Percentiles rank a stretch among this genome's conserved stretches.
These are phyloP conservation scores for Globisporangium viniferum DNA, from an alignment of 352 stramenopile genomes.

Conservation along the genomic window DNA sequence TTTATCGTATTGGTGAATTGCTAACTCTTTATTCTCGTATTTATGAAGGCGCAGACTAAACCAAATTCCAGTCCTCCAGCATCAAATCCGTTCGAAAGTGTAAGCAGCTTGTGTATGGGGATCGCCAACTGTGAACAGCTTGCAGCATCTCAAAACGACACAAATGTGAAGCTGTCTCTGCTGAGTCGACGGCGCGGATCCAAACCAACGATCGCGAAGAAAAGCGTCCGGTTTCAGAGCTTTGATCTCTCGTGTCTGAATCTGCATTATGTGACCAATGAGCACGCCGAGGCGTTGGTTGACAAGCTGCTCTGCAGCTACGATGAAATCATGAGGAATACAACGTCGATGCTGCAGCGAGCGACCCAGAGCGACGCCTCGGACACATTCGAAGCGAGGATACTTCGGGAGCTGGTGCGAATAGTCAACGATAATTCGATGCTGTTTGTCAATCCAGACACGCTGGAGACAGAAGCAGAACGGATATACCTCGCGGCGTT, in stretches of 20 bases:
- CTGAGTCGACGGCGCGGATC: constrained; percentile 12
- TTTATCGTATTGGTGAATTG: not conserved
- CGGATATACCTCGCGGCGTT: constrained; percentile 31
- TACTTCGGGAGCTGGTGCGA: constrained; percentile 21
- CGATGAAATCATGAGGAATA: constrained; percentile 34
- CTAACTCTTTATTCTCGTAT: not conserved
- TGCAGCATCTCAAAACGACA: constrained; percentile 25
- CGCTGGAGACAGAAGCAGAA: constrained; percentile 5
- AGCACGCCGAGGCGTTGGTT: constrained; percentile 36
- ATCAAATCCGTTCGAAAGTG: constrained; percentile 20
- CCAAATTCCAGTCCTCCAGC: not conserved
- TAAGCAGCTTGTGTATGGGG: constrained; percentile 28
- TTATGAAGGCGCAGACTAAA: not conserved
- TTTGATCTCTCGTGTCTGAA: constrained; percentile 67
- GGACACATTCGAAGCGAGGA: not conserved
- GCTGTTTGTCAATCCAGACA: constrained; percentile 14
- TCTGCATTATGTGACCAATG: constrained; percentile 52
- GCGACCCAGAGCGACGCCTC: not conserved
- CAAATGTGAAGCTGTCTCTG: constrained; percentile 14
- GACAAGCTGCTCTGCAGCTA: constrained; percentile 45
- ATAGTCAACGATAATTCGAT: constrained; percentile 13
- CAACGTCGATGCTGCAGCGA: constrained; percentile 22
- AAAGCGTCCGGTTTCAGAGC: constrained; percentile 56
- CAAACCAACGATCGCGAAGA: constrained; percentile 18
- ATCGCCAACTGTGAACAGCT: constrained; percentile 42